These are phyloP conservation scores for Polytrichum formosum DNA, from an alignment of 225 moss, liverwort and hornwort genomes.

Conservation along the genomic window DNA sequence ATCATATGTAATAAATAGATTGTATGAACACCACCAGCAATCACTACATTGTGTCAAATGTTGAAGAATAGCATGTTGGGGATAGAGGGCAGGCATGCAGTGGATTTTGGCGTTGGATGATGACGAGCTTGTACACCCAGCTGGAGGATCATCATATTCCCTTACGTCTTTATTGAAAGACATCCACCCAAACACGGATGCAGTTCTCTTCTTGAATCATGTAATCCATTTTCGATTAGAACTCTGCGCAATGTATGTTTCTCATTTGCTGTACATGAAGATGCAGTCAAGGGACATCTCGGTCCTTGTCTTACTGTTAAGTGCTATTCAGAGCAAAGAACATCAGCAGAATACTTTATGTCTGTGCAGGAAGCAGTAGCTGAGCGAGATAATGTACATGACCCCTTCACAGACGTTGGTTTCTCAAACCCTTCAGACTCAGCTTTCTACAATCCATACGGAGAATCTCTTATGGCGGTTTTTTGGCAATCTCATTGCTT, in stretches of 20 bases:
- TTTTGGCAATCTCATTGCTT: too few species aligned
- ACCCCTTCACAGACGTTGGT: conserved; percentile 30
- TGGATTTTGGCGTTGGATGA: conserved; percentile 27
- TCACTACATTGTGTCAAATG: not conserved
- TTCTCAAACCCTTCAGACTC: too few species aligned
- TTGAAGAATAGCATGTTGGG: not conserved
- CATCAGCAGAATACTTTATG: not conserved
- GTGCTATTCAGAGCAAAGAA: not conserved
- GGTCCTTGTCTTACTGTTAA: not conserved
- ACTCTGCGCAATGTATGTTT: too few species aligned
- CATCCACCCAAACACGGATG: not conserved
- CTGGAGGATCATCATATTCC: conserved; percentile 7
- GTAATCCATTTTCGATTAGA: conserved; percentile 5
- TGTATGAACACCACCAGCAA: too few species aligned
- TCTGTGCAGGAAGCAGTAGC: conserved; percentile 17
- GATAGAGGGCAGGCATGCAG: conserved; percentile 29
- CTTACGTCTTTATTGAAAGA: conserved; percentile 11
- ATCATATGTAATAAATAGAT: not conserved
- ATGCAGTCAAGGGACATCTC: not conserved
- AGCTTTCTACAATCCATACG: too few species aligned
- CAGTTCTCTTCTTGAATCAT: conserved; percentile 25
- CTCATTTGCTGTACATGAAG: too few species aligned
- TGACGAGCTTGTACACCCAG: conserved; percentile 27
- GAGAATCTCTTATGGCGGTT: too few species aligned
- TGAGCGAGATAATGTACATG: conserved; percentile 24